A percentile compares a stretch with the other conserved stretches of the same genome.
Conservation (phyloP, 2,329 filamentous ascomycete species). For the Trichophaea hybrida region DNA sequence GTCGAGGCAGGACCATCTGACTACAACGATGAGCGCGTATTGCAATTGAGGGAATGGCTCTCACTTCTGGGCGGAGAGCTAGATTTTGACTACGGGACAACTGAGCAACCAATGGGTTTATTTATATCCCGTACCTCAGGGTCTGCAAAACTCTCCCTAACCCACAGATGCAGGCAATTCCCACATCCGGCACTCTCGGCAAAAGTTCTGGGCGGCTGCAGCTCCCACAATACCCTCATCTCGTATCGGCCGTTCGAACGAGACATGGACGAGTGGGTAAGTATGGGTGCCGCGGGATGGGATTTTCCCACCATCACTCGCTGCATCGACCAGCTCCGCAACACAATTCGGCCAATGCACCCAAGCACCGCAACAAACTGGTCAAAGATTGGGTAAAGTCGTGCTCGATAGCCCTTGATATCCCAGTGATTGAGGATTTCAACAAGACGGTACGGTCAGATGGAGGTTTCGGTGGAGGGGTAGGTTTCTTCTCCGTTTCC, state of each 20-base stretch:
- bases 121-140: neutral
- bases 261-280: conserved; percentile 73
- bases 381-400: conserved; percentile 81
- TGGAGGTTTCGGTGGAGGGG: conserved; percentile 58
- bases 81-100: conserved; percentile 66
- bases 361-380: conserved; percentile 72
- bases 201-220: conserved; percentile 85
- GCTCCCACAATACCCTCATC: conserved; percentile 86
- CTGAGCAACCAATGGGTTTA: conserved; percentile 66
- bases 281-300: conserved; percentile 71
- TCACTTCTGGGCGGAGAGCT: conserved; percentile 70
- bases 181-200: conserved; percentile 83
- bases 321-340: conserved; percentile 67
- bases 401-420: conserved; percentile 62
- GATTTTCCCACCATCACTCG: conserved; percentile 72
- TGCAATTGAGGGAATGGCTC: conserved; percentile 78
- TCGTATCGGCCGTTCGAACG: conserved; percentile 85
- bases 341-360: conserved; percentile 82
- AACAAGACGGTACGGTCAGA: conserved; percentile 65
- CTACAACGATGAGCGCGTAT: conserved; percentile 72
- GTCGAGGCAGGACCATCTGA: conserved; percentile 79
- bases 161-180: conserved; percentile 54
- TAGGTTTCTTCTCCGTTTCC: conserved; percentile 80
- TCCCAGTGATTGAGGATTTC: conserved; percentile 73
- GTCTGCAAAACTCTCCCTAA: neutral